phyloP scores from a whole-genome alignment of 176 grass and related monocot species.

The Bothriochloa decipiens region DNA sequence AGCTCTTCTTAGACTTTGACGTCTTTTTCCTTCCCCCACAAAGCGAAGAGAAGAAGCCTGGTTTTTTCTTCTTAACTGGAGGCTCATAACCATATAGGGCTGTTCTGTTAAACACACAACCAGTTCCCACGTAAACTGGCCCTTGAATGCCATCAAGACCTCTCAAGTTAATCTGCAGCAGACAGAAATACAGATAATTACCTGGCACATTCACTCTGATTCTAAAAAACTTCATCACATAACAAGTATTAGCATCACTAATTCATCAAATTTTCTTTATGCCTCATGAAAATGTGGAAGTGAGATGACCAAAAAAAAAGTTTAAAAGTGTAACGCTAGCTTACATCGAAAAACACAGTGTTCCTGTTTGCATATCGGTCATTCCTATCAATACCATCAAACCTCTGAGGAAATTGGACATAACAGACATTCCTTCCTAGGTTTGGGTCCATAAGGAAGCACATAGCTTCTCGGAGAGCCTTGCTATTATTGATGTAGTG shows the following conservation, averaged over 20 bases:
- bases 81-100: conserved; percentile 98
- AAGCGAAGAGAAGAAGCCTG: conserved; percentile 67
- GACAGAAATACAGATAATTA: conserved; percentile 41
- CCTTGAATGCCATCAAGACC: conserved; percentile 97
- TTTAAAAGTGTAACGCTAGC: conserved; percentile 23
- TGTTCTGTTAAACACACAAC: conserved; percentile 96
- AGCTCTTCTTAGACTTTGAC: conserved; percentile 65
- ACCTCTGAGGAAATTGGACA: conserved; percentile 96
- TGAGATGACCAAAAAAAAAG: background rate
- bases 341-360: conserved; percentile 99
- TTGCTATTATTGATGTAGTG: conserved; percentile 99
- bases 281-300: background rate
- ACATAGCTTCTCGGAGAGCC: conserved; percentile 93
- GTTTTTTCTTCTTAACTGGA: conserved; percentile 72
- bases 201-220: conserved; percentile 4
- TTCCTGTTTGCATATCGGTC: conserved; percentile 98
- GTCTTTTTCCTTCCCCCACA: conserved; percentile 78
- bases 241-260: conserved; percentile 29
- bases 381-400: conserved; percentile 92
- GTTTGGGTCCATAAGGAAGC: conserved; percentile 99
- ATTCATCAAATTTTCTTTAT: conserved; percentile 16
- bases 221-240: conserved; percentile 1
- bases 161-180: conserved; percentile 94
- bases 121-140: conserved; percentile 96
- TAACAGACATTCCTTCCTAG: conserved; percentile 89